phyloP scores from a whole-genome alignment of 352 stramenopile species.

The Phytophthora capsici region DNA sequence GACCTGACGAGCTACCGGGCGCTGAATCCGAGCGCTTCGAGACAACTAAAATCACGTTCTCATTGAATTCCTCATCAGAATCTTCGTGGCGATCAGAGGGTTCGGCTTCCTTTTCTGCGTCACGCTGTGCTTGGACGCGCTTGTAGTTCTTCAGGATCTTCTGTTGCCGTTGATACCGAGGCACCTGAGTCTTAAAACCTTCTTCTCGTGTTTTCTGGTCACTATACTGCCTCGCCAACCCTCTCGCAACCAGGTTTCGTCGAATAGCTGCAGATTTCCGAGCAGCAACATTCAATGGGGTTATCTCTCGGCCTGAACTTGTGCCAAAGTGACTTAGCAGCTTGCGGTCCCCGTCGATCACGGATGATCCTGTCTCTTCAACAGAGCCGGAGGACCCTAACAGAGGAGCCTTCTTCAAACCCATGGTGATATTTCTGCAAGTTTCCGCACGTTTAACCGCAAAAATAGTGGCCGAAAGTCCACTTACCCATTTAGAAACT shows the following conservation, averaged over 20 bases:
- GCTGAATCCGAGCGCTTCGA: slow-evolving; percentile 20
- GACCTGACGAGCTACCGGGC: slow-evolving; percentile 2
- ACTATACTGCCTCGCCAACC: slow-evolving; percentile 37
- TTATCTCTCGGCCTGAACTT: not conserved
- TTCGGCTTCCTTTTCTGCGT: not conserved
- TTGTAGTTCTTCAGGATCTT: slow-evolving; percentile 42
- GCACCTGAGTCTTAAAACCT: slow-evolving; percentile 27
- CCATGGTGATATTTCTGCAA: slow-evolving; percentile 13
- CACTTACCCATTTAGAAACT: slow-evolving; percentile 11
- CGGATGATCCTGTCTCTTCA: slow-evolving; percentile 13
- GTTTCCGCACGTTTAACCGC: slow-evolving; percentile 1
- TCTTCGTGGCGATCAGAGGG: slow-evolving; percentile 15
- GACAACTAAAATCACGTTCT: slow-evolving; percentile 28
- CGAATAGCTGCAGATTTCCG: slow-evolving; percentile 29
- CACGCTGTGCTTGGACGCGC: slow-evolving; percentile 11
- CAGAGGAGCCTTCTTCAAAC: slow-evolving; percentile 33
- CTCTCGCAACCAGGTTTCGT: slow-evolving; percentile 40
- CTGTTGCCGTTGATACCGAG: slow-evolving; percentile 33
- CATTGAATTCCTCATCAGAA: slow-evolving; percentile 11
- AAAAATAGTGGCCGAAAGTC: slow-evolving; percentile 34
- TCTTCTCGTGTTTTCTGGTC: slow-evolving; percentile 40
- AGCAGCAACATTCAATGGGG: not conserved
- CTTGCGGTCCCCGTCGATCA: slow-evolving; percentile 32
- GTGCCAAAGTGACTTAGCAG: slow-evolving; percentile 30
- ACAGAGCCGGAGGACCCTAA: slow-evolving; percentile 21